Base-by-base conservation (phyloP, 176 grass and related monocot species). In the Oryza brachyantha region DNA sequence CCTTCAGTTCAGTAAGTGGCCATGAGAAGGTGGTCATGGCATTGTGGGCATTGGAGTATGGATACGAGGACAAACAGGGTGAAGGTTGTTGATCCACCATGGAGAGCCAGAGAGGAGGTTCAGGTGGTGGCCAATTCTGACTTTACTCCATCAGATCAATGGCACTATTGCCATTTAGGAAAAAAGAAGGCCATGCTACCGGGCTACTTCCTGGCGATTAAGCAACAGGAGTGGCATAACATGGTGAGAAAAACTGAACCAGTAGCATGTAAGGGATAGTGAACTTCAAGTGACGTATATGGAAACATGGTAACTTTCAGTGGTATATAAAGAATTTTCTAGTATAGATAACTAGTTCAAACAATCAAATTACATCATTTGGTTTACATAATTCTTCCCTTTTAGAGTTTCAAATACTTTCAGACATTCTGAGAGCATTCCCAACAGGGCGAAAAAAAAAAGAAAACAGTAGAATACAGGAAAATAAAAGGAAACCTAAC, bases 401-500 rank as follows among this genome's bases (percentile, higher is more conserved):
- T 70, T 54, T 28, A 3, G 27, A 65, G 22, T 39, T 55, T 60
- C 37, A 14, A 48, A 82, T 26, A 41, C n/a, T 14, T 83, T 55
- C 62, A 24, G 31, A 16, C 0, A 21, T 68, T 68, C 37, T 71
- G 26, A 76, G 58, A 73, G 64, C 42, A 85, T 63, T 52, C 6
- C 21, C 13, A 39, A 86, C 70, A 78, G 11, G 68, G n/a, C n/a
- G n/a, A 81, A 85, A 61, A 42, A 42, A 40, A 26, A 80, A 76
- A 82, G 83, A 55, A 0, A 73, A 61, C 5, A 38, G 70, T 45
- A 25, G 19, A 70, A 66, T 25, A 46, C 65, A 43, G 37, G 19
- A 70, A 75, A 64, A 38, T 11, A 2, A 61, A 41, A 48, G 68
- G n/a, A 88, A 66, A 26, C 39, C 32, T 45, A 71, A 95, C 96